Evolutionary conservation across 2,329 filamentous ascomycete genomes (phyloP).

Genomic region (Blumeria graminis): DNA sequence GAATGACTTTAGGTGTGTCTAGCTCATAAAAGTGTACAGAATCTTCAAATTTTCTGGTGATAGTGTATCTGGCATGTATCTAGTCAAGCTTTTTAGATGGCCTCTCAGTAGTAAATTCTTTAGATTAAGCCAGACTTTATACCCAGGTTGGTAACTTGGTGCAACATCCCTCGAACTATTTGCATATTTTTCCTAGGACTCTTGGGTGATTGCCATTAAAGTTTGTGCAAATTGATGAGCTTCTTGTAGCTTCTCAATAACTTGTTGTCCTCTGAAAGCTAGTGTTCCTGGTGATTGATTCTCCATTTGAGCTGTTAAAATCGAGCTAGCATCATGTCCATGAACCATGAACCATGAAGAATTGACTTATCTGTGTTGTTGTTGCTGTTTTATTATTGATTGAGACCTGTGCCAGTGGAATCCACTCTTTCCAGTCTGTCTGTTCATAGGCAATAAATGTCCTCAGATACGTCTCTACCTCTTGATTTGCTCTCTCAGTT

Average conservation of each 20-base stretch:
- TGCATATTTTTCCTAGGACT: not conserved
- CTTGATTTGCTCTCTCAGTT: not conserved
- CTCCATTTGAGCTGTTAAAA: not conserved
- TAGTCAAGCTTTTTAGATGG: not conserved
- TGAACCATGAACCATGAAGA: not conserved
- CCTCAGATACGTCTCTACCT: not conserved
- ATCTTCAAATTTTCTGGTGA: not conserved
- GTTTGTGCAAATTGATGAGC: constrained; percentile 1
- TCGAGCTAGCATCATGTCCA: not conserved
- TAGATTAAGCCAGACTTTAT: constrained; percentile 1
- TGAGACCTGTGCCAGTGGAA: not conserved
- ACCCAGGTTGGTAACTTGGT: not conserved
- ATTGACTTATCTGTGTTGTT: not conserved
- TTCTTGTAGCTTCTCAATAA: not conserved
- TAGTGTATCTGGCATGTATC: not conserved
- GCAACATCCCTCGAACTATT: not conserved
- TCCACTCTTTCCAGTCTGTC: not conserved
- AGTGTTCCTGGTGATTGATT: not conserved
- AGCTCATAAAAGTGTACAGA: not conserved
- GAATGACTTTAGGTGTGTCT: not conserved
- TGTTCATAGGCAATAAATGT: not conserved
- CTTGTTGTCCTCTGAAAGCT: not conserved
- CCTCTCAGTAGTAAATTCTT: not conserved
- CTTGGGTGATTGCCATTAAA: not conserved
- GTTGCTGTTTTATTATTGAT: not conserved